Percentiles rank a stretch among this genome's conserved stretches.
Conservation (phyloP, 2,329 filamentous ascomycete genomes). For the Orbilia ellipsospora region DNA sequence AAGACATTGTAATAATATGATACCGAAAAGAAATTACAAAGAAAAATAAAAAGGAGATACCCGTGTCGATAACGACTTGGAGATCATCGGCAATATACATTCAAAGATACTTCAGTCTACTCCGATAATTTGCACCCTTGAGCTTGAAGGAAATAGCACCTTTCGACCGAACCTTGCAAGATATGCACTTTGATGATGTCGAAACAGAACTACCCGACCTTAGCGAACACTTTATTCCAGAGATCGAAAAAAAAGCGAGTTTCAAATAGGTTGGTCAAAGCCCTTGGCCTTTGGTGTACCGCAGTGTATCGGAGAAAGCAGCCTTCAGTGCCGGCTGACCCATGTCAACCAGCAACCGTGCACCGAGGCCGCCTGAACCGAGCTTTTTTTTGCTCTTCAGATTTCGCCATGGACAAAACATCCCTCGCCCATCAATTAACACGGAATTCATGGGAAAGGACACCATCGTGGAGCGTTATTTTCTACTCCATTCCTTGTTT, state of each 20-base stretch:
- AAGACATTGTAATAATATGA: slow-evolving; percentile 5
- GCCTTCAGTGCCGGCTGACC: slow-evolving; percentile 51
- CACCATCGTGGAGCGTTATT: slow-evolving; percentile 1
- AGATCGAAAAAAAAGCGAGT: slow-evolving; percentile 46
- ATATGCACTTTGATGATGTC: slow-evolving; percentile 16
- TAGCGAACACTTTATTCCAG: slow-evolving; percentile 53
- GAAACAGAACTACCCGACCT: slow-evolving; percentile 40
- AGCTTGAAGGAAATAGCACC: neutral
- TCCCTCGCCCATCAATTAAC: slow-evolving; percentile 45
- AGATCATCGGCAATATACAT: neutral
- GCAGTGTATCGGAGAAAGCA: slow-evolving; percentile 51
- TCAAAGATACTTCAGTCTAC: neutral
- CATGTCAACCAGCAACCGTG: slow-evolving; percentile 39
- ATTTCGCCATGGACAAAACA: neutral
- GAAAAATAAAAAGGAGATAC: neutral
- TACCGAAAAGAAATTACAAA: slow-evolving; percentile 9
- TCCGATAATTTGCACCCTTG: neutral
- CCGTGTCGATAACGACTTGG: neutral
- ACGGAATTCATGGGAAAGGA: slow-evolving; percentile 16
- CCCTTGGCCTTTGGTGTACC: slow-evolving; percentile 28
- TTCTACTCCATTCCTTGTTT: slow-evolving; percentile 36
- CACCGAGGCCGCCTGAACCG: slow-evolving; percentile 31
- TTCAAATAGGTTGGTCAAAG: slow-evolving; percentile 36
- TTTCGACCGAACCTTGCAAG: no score
- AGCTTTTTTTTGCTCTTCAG: slow-evolving; percentile 20